These are phyloP conservation scores for Hapsidospora chrysogenum DNA, from an alignment of 495 filamentous ascomycete species.

Conservation along the genomic window DNA sequence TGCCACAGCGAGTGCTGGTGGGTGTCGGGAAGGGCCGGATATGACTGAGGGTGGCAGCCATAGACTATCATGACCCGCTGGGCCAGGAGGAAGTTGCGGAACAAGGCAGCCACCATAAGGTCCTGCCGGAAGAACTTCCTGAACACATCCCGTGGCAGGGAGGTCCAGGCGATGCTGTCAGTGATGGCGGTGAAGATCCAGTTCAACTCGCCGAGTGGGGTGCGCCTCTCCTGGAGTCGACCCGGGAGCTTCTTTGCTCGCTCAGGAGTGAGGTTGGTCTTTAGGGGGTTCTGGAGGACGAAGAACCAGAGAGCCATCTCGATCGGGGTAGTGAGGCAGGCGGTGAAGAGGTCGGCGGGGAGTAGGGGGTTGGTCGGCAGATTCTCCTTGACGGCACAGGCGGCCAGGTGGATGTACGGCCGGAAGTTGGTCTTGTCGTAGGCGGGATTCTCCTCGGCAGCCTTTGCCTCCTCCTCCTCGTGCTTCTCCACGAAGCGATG, in stretches of 20 bases:
- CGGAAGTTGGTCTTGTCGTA: constrained; percentile 46
- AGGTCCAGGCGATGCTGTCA: constrained; percentile 98
- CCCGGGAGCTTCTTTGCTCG: constrained; percentile 71
- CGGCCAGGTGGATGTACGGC: constrained; percentile 79
- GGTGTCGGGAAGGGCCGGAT: constrained; percentile 75
- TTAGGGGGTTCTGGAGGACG: constrained; percentile 78
- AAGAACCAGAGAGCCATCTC: constrained; percentile 94
- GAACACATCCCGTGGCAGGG: constrained; percentile 71
- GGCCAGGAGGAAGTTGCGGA: constrained; percentile 86
- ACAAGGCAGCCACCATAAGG: constrained; percentile 96
- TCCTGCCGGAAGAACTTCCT: constrained; percentile 95
- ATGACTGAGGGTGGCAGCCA: constrained; percentile 83
- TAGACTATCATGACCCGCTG: constrained; percentile 93
- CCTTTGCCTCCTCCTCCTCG: constrained; percentile 64
- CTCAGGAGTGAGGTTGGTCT: constrained; percentile 55
- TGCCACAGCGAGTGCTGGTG: constrained; percentile 90
- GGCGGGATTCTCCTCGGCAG: constrained; percentile 52
- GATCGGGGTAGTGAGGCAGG: constrained; percentile 90
- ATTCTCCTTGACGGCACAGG: constrained; percentile 75
- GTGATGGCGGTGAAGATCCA: constrained; percentile 99
- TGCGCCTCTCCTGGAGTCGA: constrained; percentile 78
- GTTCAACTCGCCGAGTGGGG: constrained; percentile 88
- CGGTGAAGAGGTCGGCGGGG: constrained; percentile 91
- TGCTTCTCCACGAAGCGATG: constrained; percentile 90
- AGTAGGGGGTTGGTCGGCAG: constrained; percentile 93